These are phyloP conservation scores for Mucor irregularis DNA, from an alignment of 371 early-diverging fungal genomes.

Conservation along the genomic window DNA sequence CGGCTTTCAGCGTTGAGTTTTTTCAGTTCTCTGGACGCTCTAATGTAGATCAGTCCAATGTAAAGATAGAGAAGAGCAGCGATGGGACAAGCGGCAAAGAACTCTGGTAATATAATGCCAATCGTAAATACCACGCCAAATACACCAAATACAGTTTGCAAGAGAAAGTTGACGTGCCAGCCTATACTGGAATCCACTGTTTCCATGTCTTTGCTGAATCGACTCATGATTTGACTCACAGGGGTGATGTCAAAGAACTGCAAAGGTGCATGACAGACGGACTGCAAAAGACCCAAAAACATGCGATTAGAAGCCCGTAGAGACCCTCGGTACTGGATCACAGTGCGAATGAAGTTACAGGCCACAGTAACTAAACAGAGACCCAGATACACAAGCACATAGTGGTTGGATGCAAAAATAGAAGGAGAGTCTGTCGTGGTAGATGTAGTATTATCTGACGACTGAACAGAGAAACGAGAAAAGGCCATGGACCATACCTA, in stretches of 20 bases:
- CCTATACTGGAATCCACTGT: slow-evolving; percentile 74
- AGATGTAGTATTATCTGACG: too few relatives aligned
- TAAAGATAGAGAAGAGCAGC: slow-evolving; percentile 35
- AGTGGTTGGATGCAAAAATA: slow-evolving; percentile 22
- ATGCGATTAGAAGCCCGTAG: slow-evolving; percentile 64
- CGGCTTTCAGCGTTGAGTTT: slow-evolving; percentile 52
- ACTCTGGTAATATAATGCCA: slow-evolving; percentile 62
- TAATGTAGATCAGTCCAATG: slow-evolving; percentile 56
- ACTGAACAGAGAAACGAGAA: neutral
- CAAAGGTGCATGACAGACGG: slow-evolving; percentile 70
- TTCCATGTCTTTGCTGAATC: slow-evolving; percentile 88
- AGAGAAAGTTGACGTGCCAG: slow-evolving; percentile 67
- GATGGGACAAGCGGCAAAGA: slow-evolving; percentile 43
- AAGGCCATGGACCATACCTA: slow-evolving; percentile 45
- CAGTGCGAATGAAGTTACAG: slow-evolving; percentile 51
- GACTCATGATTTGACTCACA: slow-evolving; percentile 83
- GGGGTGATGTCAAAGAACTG: slow-evolving; percentile 90
- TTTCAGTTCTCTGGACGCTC: slow-evolving; percentile 55
- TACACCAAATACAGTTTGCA: slow-evolving; percentile 63
- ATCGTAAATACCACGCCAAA: slow-evolving; percentile 72
- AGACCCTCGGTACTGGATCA: slow-evolving; percentile 60
- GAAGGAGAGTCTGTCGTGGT: neutral
- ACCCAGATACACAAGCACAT: slow-evolving; percentile 34
- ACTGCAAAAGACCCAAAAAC: slow-evolving; percentile 57
- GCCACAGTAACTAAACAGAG: slow-evolving; percentile 33